Conservation (phyloP, 2,329 filamentous ascomycete species). For the Sporothrix inflata region DNA sequence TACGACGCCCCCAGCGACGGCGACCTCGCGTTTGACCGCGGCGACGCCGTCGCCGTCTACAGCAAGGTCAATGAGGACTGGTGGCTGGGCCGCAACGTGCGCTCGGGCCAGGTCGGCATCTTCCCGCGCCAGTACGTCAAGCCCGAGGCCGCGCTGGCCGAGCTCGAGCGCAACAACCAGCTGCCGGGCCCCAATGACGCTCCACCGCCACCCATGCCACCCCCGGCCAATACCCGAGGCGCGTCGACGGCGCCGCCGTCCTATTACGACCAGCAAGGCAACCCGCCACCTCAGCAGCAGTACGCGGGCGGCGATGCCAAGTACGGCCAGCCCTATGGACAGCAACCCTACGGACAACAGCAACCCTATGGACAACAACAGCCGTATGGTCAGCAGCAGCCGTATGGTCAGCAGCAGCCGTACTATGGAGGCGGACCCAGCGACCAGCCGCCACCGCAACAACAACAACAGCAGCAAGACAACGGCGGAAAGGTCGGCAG, state of each 20-base stretch:
- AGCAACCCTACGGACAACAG: slow-evolving; percentile 22
- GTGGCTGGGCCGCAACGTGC: slow-evolving; percentile 88
- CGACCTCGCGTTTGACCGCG: slow-evolving; percentile 78
- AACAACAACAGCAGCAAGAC: slow-evolving; percentile 55
- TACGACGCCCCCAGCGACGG: slow-evolving; percentile 80
- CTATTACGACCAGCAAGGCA: slow-evolving; percentile 28
- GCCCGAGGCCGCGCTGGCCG: slow-evolving; percentile 51
- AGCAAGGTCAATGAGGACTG: slow-evolving; percentile 97
- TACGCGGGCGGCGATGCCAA: slow-evolving; percentile 9
- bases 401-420: slow-evolving; percentile 44
- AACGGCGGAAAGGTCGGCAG: slow-evolving; percentile 67
- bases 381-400: slow-evolving; percentile 35
- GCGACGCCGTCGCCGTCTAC: slow-evolving; percentile 77
- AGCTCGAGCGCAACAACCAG: slow-evolving; percentile 31
- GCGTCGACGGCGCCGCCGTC: slow-evolving; percentile 26
- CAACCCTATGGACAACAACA: slow-evolving; percentile 32
- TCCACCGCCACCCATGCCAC: slow-evolving; percentile 38
- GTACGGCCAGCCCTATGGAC: slow-evolving; percentile 13
- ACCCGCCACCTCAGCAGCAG: slow-evolving; percentile 14
- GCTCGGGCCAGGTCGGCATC: slow-evolving; percentile 84
- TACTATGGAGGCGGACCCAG: slow-evolving; percentile 43
- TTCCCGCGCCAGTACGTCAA: slow-evolving; percentile 93
- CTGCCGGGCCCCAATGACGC: slow-evolving; percentile 35
- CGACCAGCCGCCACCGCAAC: slow-evolving; percentile 36
- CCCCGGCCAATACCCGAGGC: slow-evolving; percentile 36